These are phyloP conservation scores for Leccinum arenicola DNA, from an alignment of 768 basidiomycete species.

Conservation along the genomic window DNA sequence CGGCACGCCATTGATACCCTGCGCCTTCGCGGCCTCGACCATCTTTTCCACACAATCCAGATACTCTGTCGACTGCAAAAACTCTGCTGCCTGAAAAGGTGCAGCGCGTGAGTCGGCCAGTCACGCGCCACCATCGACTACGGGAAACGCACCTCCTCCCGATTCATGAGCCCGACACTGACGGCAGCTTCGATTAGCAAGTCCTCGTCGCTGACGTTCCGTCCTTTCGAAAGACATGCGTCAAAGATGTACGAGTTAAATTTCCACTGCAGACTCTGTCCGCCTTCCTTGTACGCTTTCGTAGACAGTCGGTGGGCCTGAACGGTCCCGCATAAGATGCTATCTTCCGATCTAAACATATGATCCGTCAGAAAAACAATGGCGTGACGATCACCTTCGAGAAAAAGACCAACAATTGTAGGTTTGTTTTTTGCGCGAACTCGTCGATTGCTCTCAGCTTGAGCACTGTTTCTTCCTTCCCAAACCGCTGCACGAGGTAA, in stretches of 20 bases:
- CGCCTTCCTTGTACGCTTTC: conserved; percentile 39
- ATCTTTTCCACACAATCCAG: conserved; percentile 38
- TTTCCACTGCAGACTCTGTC: conserved; percentile 35
- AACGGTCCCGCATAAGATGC: conserved; percentile 36
- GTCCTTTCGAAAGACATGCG: conserved; percentile 36
- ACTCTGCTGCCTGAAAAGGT: conserved; percentile 34
- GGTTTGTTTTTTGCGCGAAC: conserved; percentile 22
- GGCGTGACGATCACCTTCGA: not conserved
- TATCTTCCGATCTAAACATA: conserved; percentile 33
- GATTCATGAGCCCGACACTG: conserved; percentile 34
- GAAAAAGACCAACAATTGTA: conserved; percentile 23
- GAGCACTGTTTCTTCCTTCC: conserved; percentile 25
- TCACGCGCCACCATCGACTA: not conserved
- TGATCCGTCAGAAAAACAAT: not conserved
- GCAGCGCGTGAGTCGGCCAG: not conserved
- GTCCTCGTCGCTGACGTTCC: conserved; percentile 34
- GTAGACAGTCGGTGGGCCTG: conserved; percentile 42
- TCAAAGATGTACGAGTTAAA: conserved; percentile 38
- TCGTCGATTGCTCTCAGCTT: conserved; percentile 23
- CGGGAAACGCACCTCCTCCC: conserved; percentile 30
- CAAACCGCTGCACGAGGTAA: conserved; percentile 21
- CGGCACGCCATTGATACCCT: conserved; percentile 48
- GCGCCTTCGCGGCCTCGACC: conserved; percentile 36
- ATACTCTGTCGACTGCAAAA: conserved; percentile 39
- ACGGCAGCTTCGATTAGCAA: conserved; percentile 37